Conservation (phyloP, 345 rosid genomes). For the Salix koriyanagi region DNA sequence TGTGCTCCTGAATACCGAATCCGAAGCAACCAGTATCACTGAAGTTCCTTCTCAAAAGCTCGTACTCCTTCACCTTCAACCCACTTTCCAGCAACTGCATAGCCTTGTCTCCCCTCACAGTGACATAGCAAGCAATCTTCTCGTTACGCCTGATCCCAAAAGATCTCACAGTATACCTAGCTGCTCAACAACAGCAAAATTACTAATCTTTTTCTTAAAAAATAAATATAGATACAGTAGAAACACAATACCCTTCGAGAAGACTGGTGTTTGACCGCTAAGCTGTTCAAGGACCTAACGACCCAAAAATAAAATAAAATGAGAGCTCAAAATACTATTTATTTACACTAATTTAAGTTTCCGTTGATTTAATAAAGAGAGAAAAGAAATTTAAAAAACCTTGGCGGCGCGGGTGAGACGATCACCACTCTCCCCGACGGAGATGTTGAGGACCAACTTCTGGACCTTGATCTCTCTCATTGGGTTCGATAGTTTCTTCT, state of each 20-base stretch:
- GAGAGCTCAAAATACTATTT: neutral
- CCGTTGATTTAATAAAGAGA: neutral
- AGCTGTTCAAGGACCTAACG: constrained; percentile 77
- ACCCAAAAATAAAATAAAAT: neutral
- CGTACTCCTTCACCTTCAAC: constrained; percentile 92
- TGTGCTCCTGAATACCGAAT: constrained; percentile 96
- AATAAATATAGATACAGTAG: neutral
- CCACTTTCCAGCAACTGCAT: constrained; percentile 98
- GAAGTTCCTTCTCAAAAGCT: constrained; percentile 84
- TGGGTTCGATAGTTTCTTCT: constrained; percentile 78
- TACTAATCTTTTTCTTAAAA: neutral
- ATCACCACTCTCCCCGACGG: constrained; percentile 91
- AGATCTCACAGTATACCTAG: constrained; percentile 95
- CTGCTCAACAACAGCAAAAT: constrained; percentile 29
- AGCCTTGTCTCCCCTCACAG: constrained; percentile 96
- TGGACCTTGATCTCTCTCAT: constrained; percentile 94
- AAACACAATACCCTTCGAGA: constrained; percentile 59
- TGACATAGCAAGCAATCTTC: constrained; percentile 94
- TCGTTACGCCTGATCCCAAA: constrained; percentile 95
- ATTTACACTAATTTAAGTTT: neutral
- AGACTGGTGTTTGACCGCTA: constrained; percentile 80
- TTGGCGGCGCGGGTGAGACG: constrained; percentile 87
- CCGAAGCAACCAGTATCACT: constrained; percentile 98
- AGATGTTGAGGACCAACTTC: constrained; percentile 79
- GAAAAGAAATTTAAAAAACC: constrained; percentile 29